Conservation (phyloP, 192 early-diverging fungal species). For the Allomyces javanicus region DNA sequence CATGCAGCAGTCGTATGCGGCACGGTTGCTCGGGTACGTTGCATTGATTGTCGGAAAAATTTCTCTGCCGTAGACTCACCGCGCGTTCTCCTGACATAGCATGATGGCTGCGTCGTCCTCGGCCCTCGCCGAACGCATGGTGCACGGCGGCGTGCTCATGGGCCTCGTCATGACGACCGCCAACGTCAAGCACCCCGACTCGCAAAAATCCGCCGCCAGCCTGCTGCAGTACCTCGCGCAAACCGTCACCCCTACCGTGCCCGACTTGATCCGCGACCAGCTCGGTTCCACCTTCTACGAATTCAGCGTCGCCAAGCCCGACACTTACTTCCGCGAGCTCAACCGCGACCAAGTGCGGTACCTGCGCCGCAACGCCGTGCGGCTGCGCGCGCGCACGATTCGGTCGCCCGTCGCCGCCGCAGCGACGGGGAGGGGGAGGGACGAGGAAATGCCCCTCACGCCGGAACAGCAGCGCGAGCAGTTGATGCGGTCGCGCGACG, state of each 20-base stretch:
- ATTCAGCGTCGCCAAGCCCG: slow-evolving; percentile 28
- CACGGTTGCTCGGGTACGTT: slow-evolving; percentile 31
- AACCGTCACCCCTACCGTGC: slow-evolving; percentile 21
- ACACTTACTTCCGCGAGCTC: slow-evolving; percentile 36
- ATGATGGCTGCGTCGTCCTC: slow-evolving; percentile 22
- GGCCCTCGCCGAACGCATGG: slow-evolving; percentile 29
- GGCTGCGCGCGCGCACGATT: neutral
- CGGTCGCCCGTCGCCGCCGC: neutral
- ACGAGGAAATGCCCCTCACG: neutral
- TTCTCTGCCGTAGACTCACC: neutral
- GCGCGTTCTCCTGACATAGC: slow-evolving; percentile 6
- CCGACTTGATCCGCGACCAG: slow-evolving; percentile 15
- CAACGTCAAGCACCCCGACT: slow-evolving; percentile 34
- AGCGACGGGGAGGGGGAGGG: neutral
- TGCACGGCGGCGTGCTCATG: slow-evolving; percentile 28
- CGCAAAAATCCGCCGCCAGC: slow-evolving; percentile 31
- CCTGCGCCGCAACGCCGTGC: slow-evolving; percentile 27
- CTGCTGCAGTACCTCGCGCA: slow-evolving; percentile 25
- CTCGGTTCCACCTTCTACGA: slow-evolving; percentile 45
- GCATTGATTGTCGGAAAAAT: neutral
- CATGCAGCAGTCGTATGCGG: slow-evolving; percentile 39
- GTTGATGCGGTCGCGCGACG: too few species aligned
- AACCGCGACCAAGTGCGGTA: slow-evolving; percentile 36
- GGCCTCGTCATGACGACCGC: slow-evolving; percentile 30
- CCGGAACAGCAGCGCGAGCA: neutral